Percentiles rank a stretch among this genome's conserved stretches.
Conservation (phyloP, 495 filamentous ascomycete genomes). For the Aspergillus campestris region DNA sequence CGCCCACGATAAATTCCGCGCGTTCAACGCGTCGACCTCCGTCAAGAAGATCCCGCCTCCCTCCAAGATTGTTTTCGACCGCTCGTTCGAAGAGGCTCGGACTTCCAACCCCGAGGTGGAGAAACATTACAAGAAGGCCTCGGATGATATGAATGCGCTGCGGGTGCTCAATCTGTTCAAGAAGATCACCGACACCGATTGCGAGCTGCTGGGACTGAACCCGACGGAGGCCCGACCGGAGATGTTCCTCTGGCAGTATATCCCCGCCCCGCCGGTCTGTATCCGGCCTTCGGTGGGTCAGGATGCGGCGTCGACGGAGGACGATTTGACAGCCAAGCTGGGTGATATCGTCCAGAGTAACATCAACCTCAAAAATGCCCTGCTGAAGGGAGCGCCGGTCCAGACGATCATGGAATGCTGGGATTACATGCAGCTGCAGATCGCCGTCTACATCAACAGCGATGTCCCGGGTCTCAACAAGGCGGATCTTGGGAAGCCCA, state of each 20-base stretch:
- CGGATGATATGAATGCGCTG: conserved; percentile 89
- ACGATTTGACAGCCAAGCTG: conserved; percentile 90
- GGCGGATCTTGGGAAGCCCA: conserved; percentile 67
- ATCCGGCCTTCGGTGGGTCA: conserved; percentile 91
- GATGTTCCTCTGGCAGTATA: conserved; percentile 96
- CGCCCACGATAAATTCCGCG: conserved; percentile 83
- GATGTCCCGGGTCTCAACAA: conserved; percentile 82
- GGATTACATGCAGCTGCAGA: conserved; percentile 91
- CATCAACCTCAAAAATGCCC: conserved; percentile 66
- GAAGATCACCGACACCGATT: conserved; percentile 74
- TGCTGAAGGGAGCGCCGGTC: conserved; percentile 73
- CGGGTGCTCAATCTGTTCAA: conserved; percentile 85
- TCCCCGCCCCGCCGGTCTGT: conserved; percentile 86
- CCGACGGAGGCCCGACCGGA: conserved; percentile 83
- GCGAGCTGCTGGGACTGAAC: conserved; percentile 82
- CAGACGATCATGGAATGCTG: conserved; percentile 94
- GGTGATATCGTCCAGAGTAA: conserved; percentile 90
- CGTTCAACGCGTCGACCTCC: conserved; percentile 78
- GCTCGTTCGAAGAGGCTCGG: conserved; percentile 70
- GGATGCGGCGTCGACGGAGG: conserved; percentile 85
- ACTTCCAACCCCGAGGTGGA: conserved; percentile 72
- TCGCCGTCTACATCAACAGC: conserved; percentile 96
- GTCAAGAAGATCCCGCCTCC: conserved; percentile 71
- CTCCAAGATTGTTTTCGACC: conserved; percentile 74
- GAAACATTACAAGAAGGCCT: conserved; percentile 78